Evolutionary conservation across 805 yeast genomes (phyloP).

Genomic region (Hanseniaspora clermontiae): DNA sequence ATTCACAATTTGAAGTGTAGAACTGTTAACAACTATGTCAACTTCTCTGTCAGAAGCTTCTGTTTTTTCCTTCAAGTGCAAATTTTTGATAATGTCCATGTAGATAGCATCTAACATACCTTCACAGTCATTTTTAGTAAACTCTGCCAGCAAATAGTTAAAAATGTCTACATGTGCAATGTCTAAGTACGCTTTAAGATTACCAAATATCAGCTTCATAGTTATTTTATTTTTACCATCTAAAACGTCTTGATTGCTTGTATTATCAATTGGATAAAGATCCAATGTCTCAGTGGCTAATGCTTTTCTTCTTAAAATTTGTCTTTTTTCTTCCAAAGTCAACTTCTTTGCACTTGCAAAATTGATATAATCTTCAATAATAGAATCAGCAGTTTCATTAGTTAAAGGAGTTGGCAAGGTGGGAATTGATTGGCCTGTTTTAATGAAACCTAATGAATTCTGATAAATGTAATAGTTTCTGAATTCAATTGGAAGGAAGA

Average conservation of each 20-base stretch:
- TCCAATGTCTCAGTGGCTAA: slow-evolving; percentile 6
- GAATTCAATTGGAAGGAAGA: slow-evolving; percentile 43
- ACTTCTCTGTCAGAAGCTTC: not conserved
- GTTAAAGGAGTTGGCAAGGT: slow-evolving; percentile 49
- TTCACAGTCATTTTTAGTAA: not conserved
- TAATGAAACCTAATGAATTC: slow-evolving; percentile 39
- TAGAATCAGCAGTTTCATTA: slow-evolving; percentile 34
- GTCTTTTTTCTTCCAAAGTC: slow-evolving; percentile 11
- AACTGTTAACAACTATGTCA: not conserved
- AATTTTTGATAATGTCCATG: not conserved
- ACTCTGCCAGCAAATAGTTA: not conserved
- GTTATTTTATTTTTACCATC: not conserved
- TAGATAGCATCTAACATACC: slow-evolving; percentile 6
- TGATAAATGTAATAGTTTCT: slow-evolving; percentile 36
- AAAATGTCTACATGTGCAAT: not conserved
- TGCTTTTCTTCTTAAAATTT: slow-evolving; percentile 14
- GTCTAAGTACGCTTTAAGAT: not conserved
- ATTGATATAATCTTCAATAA: slow-evolving; percentile 30
- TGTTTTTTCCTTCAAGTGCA: not conserved
- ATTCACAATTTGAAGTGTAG: not conserved
- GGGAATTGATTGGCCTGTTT: slow-evolving; percentile 53
- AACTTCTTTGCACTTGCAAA: slow-evolving; percentile 16
- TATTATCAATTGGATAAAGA: not conserved
- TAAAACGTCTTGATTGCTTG: not conserved
- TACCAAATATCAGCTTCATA: not conserved